Percentiles rank a stretch among this genome's conserved stretches.
Conservation (phyloP, 2,329 filamentous ascomycete genomes). For the Orbilia blumenaviensis region DNA sequence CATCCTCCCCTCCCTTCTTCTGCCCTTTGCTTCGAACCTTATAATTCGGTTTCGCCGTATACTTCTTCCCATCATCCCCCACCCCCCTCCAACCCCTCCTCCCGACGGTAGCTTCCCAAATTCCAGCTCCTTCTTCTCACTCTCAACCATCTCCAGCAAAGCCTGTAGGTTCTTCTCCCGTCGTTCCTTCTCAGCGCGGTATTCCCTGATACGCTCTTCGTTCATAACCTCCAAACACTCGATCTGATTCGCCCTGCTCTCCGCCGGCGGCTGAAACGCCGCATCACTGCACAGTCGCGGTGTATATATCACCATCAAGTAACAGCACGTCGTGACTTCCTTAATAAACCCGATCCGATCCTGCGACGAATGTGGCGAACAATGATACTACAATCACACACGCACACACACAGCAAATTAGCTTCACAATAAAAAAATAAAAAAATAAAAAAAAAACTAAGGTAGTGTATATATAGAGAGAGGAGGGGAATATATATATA, state of each 20-base stretch:
- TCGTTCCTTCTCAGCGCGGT: slow-evolving; percentile 39
- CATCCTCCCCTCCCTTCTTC: slow-evolving; percentile 64
- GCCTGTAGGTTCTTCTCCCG: slow-evolving; percentile 21
- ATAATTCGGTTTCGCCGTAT: slow-evolving; percentile 64
- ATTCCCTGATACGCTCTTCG: slow-evolving; percentile 65
- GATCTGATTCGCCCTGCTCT: slow-evolving; percentile 79
- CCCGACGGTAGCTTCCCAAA: slow-evolving; percentile 57
- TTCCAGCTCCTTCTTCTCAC: slow-evolving; percentile 30
- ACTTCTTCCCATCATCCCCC: neutral
- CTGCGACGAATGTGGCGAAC: slow-evolving; percentile 75
- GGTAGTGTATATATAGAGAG: too few relatives aligned
- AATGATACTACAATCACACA: too few relatives aligned
- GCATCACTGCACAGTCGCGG: slow-evolving; percentile 86
- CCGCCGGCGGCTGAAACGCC: slow-evolving; percentile 82
- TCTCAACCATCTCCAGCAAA: slow-evolving; percentile 31
- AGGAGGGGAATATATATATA: too few relatives aligned
- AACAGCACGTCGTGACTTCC: slow-evolving; percentile 87
- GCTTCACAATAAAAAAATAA: too few relatives aligned
- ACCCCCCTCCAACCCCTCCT: slow-evolving; percentile 56
- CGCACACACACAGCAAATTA: neutral
- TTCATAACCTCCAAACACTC: slow-evolving; percentile 76
- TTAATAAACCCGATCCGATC: slow-evolving; percentile 92
- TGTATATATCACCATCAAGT: slow-evolving; percentile 92
- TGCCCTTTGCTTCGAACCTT: slow-evolving; percentile 57
- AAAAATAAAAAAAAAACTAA: too few relatives aligned